A percentile compares a stretch with the other conserved stretches of the same genome.
Conservation (phyloP, 352 stramenopile genomes). For the Bremia lactucae region DNA sequence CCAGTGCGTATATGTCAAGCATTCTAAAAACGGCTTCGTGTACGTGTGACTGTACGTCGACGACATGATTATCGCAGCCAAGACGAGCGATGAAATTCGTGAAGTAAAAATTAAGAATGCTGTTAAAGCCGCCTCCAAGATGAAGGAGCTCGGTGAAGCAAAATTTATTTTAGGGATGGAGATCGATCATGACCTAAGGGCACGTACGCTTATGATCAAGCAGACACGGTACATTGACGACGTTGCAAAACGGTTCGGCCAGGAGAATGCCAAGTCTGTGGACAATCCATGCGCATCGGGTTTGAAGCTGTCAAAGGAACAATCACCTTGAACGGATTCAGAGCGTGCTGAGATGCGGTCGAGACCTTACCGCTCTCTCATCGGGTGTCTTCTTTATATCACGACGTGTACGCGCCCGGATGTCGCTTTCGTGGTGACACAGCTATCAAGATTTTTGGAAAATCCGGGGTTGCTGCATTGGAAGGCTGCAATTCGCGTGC, state of each 20-base stretch:
- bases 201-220: too few relatives aligned
- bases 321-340: neutral
- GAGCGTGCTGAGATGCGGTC: neutral
- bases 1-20: too few relatives aligned
- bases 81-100: too few relatives aligned
- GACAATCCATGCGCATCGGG: neutral
- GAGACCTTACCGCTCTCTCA: neutral
- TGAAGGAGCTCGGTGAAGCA: neutral
- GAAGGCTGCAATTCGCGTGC: neutral
- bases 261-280: neutral
- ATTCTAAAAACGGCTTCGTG: too few relatives aligned
- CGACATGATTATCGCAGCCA: too few relatives aligned
- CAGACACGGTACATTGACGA: too few relatives aligned
- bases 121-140: too few relatives aligned
- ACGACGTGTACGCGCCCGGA: neutral
- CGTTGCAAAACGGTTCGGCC: neutral
- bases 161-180: too few relatives aligned
- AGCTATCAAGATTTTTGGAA: neutral
- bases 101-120: too few relatives aligned
- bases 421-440: neutral
- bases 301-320: neutral
- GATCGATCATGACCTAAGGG: too few relatives aligned
- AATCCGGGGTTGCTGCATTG: neutral
- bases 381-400: neutral
- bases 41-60: too few relatives aligned